Conservation (phyloP, 345 rosid genomes). For the Ceriops tagal region DNA sequence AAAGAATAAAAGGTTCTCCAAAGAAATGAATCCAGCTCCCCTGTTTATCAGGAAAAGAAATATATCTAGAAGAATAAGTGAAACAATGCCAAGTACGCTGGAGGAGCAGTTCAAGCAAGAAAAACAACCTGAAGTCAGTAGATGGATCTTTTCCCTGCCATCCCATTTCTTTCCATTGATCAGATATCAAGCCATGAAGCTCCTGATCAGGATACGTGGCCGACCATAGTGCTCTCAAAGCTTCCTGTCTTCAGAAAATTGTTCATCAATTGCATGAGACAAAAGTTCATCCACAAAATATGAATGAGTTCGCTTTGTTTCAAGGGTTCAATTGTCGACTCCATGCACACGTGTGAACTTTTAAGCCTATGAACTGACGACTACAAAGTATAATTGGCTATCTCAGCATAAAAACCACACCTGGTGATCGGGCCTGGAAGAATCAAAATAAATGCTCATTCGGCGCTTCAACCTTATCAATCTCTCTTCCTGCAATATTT, state of each 20-base stretch:
- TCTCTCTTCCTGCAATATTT: conserved; percentile 63
- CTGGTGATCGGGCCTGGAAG: conserved; percentile 78
- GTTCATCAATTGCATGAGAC: too few species aligned
- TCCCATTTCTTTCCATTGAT: conserved; percentile 98
- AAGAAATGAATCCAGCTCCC: conserved; percentile 91
- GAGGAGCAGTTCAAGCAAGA: background rate
- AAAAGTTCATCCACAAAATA: background rate
- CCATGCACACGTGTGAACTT: background rate
- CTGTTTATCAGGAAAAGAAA: conserved; percentile 35
- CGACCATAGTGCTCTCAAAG: conserved; percentile 80
- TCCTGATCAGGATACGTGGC: conserved; percentile 69
- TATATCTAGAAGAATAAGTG: background rate
- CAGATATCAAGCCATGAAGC: conserved; percentile 72
- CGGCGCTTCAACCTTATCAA: conserved; percentile 62
- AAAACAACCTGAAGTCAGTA: conserved; percentile 75
- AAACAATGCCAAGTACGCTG: background rate
- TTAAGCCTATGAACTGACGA: background rate
- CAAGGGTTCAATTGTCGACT: too few species aligned
- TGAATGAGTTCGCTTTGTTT: background rate
- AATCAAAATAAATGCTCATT: conserved; percentile 70
- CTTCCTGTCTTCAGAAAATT: conserved; percentile 41
- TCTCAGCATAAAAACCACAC: conserved; percentile 22
- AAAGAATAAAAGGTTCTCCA: conserved; percentile 89
- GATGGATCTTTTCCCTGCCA: conserved; percentile 99
- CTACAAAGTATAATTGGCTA: background rate